Evolutionary conservation across 164 flowering plant genomes (phyloP).

Genomic region (Tetracentron sinense): DNA sequence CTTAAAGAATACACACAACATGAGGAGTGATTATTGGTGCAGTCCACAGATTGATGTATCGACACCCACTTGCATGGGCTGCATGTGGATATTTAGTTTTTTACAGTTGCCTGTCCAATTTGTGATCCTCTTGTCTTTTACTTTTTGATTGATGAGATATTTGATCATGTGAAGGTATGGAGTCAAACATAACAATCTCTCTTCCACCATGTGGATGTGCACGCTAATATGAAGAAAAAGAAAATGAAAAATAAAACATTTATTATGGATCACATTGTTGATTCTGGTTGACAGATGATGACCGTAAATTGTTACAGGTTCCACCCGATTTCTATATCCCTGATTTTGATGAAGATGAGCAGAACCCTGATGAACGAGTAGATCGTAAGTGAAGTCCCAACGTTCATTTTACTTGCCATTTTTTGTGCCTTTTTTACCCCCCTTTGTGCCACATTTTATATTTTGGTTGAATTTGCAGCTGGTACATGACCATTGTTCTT

Average conservation of each 20-base stretch:
- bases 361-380: conserved; percentile 83
- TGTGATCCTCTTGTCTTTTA: too few relatives aligned
- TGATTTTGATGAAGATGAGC: conserved; percentile 89
- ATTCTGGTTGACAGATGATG: not conserved
- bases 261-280: not conserved
- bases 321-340: conserved; percentile 96
- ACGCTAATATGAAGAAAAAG: too few relatives aligned
- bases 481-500: too few relatives aligned
- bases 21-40: not conserved
- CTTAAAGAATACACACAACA: too few relatives aligned
- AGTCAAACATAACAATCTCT: too few relatives aligned
- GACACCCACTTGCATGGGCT: not conserved
- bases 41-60: not conserved
- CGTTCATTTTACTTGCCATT: not conserved
- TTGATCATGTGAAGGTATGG: too few relatives aligned
- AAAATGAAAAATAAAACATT: not conserved
- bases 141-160: too few relatives aligned
- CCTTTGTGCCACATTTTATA: too few relatives aligned
- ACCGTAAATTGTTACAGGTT: conserved; percentile 44
- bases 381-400: conserved; percentile 59
- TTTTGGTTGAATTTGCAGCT: not conserved
- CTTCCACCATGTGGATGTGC: too few relatives aligned
- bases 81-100: not conserved
- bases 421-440: not conserved
- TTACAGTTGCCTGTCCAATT: too few relatives aligned